Base-by-base conservation (phyloP, 2,329 filamentous ascomycete genomes). In the Fusarium buharicum region DNA sequence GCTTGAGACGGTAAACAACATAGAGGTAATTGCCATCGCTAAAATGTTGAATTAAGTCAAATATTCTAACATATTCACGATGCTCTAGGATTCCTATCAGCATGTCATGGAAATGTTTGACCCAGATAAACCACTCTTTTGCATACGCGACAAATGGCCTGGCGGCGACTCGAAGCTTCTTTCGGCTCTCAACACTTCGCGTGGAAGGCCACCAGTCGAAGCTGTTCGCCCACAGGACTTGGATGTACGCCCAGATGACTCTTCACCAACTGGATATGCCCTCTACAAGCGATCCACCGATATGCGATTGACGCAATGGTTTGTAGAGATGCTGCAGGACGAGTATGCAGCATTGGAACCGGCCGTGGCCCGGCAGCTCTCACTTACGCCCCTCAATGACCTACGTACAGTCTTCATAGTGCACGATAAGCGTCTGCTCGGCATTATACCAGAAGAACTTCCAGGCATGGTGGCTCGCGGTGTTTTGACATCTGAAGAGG, bases 401-500 rank as follows among this genome's bases (percentile, higher is more conserved):
- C 53, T 47, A 2, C 59, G 60, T 4, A 63, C 60, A 16, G 43
- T 63, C 2, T 63, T 63, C 6, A 53, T 63, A 6, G 60, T 63
- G 11, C 60, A 63, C 8, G 60, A 63, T 11, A 63, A 63, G 16
- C 24, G 60, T 14, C 49, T 63, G 1, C 31, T 63, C 0, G 60
- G 59, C 3, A 63, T 63, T 8, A 33, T 63, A 20, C 60, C 60
- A 1, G 39, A 59, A n/a, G 60, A 63, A 5, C 54, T 63, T 18
- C 54, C 60, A 1, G 46, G 18, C 0, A 55, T 63, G 59, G 27
- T 63, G 3, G 20, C 27, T 1, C 45, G 60, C 1, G 54, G 54
- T 3, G 18, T 63, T 2, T n/a, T 63, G 9, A 63, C 54, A 0
- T 28, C 53, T 1, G 59, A 59, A 12, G 60, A 63, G 31, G 48